These are phyloP conservation scores for Paramyrothecium roridum DNA, from an alignment of 2,329 filamentous ascomycete species.

Conservation along the genomic window DNA sequence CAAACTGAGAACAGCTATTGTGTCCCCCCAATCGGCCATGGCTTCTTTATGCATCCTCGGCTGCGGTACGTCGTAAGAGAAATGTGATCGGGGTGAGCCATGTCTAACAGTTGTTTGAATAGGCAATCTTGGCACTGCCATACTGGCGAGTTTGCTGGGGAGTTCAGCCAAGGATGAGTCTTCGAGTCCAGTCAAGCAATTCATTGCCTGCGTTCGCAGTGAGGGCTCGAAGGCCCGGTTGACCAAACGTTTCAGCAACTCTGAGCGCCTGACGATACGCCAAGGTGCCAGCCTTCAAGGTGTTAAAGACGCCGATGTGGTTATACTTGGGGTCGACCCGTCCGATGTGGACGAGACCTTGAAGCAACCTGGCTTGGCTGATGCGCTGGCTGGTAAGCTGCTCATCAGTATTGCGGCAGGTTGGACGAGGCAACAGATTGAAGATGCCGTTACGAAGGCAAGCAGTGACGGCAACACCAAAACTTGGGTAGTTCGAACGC, in stretches of 20 bases:
- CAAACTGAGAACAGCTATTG: too few relatives aligned
- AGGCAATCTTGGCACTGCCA: too few relatives aligned
- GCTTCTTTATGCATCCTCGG: conserved; percentile 19
- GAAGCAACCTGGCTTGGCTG: conserved; percentile 27
- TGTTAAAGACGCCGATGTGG: conserved; percentile 29
- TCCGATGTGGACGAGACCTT: conserved; percentile 36
- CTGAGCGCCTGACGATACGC: conserved; percentile 16
- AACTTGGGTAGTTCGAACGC: conserved; percentile 22
- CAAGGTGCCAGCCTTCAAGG: conserved; percentile 30
- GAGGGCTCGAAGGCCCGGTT: too few relatives aligned
- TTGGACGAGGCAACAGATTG: conserved; percentile 38
- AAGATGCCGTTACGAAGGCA: conserved; percentile 10
- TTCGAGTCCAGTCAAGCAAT: too few relatives aligned
- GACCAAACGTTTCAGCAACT: too few relatives aligned
- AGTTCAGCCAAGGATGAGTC: too few relatives aligned
- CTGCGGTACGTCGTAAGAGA: conserved; percentile 9
- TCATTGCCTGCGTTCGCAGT: too few relatives aligned
- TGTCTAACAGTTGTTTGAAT: too few relatives aligned
- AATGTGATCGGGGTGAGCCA: background rate
- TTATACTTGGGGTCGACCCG: conserved; percentile 46
- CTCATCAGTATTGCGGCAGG: conserved; percentile 50
- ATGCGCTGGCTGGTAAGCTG: conserved; percentile 40
- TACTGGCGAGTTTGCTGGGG: too few relatives aligned
- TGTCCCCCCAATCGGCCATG: conserved; percentile 7
- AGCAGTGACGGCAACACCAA: conserved; percentile 26